Base-by-base conservation (phyloP, 78 protist species). In the Protostelium mycophagum region DNA sequence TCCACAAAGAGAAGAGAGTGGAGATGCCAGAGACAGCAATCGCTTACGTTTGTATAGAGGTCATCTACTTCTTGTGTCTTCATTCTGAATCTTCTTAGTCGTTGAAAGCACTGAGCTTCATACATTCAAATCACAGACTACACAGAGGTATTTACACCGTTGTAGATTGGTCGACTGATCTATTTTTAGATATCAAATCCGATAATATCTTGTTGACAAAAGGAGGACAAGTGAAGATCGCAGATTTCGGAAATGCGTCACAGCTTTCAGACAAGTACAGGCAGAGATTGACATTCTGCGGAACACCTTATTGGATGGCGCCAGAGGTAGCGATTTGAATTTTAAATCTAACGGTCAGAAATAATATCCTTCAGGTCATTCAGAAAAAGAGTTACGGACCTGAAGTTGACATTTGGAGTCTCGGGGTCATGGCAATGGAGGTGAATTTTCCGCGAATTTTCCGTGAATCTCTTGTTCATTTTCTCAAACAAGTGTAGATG, bases 361-460 rank as follows among this genome's bases (percentile, higher is more conserved):
- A 51, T 5, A 51, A 25, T 5, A 16, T 16, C 73, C 73, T 16
- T 25, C 31, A 51, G 73, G 73, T 51, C 73, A 51, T 51, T 51
- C 73, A 84, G 96, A 35, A 98, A 98, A 28, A 91, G 88, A 94
- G 90, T 51, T 98, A 98, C 84, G 98, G 92, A 90, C 37, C 86
- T 63, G 93, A 92, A 83, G 97, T 90, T 0, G 99, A 98, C 93
- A 91, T 96, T 36, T 98, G 99, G 99, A 83, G 92, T 28, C 90
- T 98, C 37, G 99, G 99, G 83, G 96, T 98, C 87, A 73, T 97
- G 95, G 91, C 90, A 31, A 88, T 97, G 87, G 97, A 95, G 84
- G 87, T 93, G 93, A 51, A 51, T 16, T 5, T 51, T 51, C 73
- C 16, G 31, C 73, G 73, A 25, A 51, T 51, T 16, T 16, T n/a